phyloP scores from a whole-genome alignment of 169 alveolate genomes.

The Plasmodium chabaudi region DNA sequence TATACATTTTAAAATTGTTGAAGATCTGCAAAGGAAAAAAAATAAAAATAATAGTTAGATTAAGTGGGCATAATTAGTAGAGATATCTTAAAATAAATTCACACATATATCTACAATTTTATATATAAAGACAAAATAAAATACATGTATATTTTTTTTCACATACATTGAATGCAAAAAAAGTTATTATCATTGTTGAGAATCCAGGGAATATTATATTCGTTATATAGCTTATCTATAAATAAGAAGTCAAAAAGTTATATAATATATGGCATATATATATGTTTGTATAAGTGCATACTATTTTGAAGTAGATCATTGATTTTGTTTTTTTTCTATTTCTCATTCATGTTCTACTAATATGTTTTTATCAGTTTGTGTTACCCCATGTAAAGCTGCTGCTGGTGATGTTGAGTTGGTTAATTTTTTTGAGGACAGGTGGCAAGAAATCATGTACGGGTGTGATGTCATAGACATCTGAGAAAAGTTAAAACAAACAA shows the following conservation, averaged over 20 bases:
- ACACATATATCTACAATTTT: not conserved
- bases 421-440: constrained; percentile 49
- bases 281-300: not conserved
- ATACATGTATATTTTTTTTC: not conserved
- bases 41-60: not conserved
- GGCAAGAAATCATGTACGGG: constrained; percentile 23
- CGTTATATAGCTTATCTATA: constrained; percentile 50
- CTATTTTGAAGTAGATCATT: not conserved
- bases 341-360: not conserved
- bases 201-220: constrained; percentile 64
- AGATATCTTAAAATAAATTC: not conserved
- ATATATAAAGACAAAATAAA: not conserved
- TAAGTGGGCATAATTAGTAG: too few species aligned
- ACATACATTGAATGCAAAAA: constrained; percentile 50
- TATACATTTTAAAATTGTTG: constrained; percentile 45
- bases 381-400: constrained; percentile 71
- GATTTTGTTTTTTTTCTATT: not conserved
- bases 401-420: constrained; percentile 68
- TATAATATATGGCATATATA: not conserved
- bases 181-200: constrained; percentile 37
- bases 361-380: not conserved
- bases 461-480: constrained; percentile 68
- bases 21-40: constrained; percentile 24
- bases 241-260: not conserved
- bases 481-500: not conserved